Conservation (phyloP, 83 land plant species). For the Picea abies region DNA sequence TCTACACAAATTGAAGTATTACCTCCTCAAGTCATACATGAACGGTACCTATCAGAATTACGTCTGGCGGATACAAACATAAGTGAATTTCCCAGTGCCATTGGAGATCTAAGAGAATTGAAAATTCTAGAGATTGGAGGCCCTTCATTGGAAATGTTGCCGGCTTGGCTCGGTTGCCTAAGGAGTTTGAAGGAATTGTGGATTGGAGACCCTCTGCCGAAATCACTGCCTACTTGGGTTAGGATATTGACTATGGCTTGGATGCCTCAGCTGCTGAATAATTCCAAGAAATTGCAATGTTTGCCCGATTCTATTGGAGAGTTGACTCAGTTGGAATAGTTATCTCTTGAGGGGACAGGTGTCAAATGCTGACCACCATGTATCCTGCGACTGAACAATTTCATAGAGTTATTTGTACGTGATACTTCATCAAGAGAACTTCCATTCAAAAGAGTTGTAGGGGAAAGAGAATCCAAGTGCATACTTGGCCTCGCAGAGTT, state of each 20-base stretch:
- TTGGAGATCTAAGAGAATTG: not conserved
- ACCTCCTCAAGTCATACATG: not conserved
- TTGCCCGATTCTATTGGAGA: not conserved
- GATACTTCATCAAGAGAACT: not conserved
- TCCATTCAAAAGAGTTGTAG: not conserved
- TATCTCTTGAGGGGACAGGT: accelerated
- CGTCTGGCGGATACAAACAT: accelerated
- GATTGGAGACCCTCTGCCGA: no score
- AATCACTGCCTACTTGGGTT: no score
- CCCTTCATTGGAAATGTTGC: not conserved
- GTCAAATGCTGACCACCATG: not conserved
- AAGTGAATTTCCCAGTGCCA: not conserved
- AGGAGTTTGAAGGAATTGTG: no score
- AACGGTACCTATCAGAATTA: not conserved
- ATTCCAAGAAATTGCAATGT: no score
- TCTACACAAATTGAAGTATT: not conserved
- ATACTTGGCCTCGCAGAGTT: no score
- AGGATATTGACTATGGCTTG: no score
- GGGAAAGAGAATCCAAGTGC: no score
- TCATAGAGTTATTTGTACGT: not conserved
- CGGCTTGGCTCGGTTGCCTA: no score
- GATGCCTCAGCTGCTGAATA: no score
- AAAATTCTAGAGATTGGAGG: not conserved
- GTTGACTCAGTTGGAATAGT: not conserved
- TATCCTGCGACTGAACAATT: not conserved